Evolutionary conservation across 1,284 basidiomycete species (phyloP).

Genomic region (Apiotrichum laibachii): DNA sequence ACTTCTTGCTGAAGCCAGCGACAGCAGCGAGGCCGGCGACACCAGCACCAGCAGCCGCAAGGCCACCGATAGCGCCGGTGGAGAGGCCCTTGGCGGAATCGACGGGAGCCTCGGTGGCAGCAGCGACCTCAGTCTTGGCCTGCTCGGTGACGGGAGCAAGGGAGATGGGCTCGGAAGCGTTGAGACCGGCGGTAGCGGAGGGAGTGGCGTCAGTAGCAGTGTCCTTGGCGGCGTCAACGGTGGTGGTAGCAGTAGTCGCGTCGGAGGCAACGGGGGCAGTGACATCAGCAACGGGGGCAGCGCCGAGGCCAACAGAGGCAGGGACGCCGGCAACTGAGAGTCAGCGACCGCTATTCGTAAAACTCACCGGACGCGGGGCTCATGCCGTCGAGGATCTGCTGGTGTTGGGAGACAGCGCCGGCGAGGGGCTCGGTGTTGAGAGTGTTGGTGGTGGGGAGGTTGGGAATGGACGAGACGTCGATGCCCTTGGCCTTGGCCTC

Average conservation of each 20-base stretch:
- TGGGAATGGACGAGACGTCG: conserved; percentile 33
- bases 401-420: conserved; percentile 33
- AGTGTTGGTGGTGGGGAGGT: conserved; percentile 31
- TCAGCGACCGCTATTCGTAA: no score
- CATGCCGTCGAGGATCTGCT: conserved; percentile 40
- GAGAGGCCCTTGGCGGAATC: background rate
- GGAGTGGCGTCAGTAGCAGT: conserved; percentile 2
- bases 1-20: background rate
- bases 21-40: background rate
- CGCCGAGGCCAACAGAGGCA: background rate
- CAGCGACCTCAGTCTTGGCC: background rate
- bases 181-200: no score
- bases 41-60: background rate
- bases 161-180: background rate
- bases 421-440: conserved; percentile 29
- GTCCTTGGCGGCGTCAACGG: conserved; percentile 6
- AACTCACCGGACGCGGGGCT: conserved; percentile 14
- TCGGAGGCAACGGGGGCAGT: conserved; percentile 4
- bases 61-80: background rate
- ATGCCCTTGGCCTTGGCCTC: conserved; percentile 47
- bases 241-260: background rate
- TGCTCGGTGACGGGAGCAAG: conserved; percentile 1
- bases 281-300: conserved; percentile 7
- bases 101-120: background rate
- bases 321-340: background rate